Evolutionary conservation across 2,329 filamentous ascomycete genomes (phyloP).

Genomic region (Thelonectria blattea): DNA sequence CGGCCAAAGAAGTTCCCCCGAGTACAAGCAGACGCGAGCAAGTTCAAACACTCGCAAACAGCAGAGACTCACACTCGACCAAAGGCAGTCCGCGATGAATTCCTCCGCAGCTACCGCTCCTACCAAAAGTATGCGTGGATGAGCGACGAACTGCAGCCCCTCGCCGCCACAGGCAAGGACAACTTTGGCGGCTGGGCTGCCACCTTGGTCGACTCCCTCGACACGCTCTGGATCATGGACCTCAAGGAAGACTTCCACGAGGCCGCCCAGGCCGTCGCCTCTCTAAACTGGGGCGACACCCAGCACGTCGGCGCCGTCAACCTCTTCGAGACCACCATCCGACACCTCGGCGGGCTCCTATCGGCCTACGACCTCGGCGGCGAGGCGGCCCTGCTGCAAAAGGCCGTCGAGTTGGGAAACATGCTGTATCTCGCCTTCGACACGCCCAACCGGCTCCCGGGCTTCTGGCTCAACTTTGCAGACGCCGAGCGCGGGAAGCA

Average conservation of each 20-base stretch:
- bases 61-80: slow-evolving; percentile 42
- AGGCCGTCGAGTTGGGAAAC: slow-evolving; percentile 59
- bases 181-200: slow-evolving; percentile 63
- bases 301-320: slow-evolving; percentile 49
- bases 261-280: slow-evolving; percentile 56
- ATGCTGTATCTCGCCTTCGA: slow-evolving; percentile 62
- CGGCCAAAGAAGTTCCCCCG: slow-evolving; percentile 35
- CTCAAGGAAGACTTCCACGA: slow-evolving; percentile 61
- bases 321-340: slow-evolving; percentile 62
- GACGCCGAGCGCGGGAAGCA: slow-evolving; percentile 52
- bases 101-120: slow-evolving; percentile 54
- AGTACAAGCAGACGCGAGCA: slow-evolving; percentile 39
- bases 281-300: slow-evolving; percentile 59
- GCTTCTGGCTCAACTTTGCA: slow-evolving; percentile 53
- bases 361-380: slow-evolving; percentile 57
- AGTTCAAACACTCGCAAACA: slow-evolving; percentile 27
- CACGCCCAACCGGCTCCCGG: slow-evolving; percentile 59
- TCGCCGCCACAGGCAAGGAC: slow-evolving; percentile 53
- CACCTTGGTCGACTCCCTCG: slow-evolving; percentile 65
- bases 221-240: slow-evolving; percentile 69
- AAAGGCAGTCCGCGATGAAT: slow-evolving; percentile 48
- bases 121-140: slow-evolving; percentile 61
- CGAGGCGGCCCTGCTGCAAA: slow-evolving; percentile 52
- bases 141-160: slow-evolving; percentile 58
- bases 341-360: slow-evolving; percentile 59